Conservation (phyloP, 164 flowering plant genomes). For the Akebia trifoliata region DNA sequence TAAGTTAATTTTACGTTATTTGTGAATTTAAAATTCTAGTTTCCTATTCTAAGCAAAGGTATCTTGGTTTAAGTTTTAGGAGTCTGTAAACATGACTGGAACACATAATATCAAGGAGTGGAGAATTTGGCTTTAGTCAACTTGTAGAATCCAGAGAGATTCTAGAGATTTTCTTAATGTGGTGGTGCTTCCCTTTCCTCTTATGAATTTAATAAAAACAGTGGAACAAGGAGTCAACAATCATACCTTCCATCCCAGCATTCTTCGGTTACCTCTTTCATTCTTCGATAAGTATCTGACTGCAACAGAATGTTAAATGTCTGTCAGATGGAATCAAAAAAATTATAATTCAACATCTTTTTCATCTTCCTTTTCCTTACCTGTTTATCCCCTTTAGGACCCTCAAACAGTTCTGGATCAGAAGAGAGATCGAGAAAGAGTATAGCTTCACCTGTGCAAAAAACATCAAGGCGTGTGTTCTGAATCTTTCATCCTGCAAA, state of each 20-base stretch:
- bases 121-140: no score
- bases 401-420: constrained; percentile 84
- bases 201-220: neutral
- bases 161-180: neutral
- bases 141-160: neutral
- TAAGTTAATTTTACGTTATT: no score
- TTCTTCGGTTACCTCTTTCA: constrained; percentile 83
- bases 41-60: no score
- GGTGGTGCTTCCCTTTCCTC: neutral
- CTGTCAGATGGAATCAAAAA: neutral
- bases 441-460: constrained; percentile 62
- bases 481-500: neutral
- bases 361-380: constrained; percentile 31
- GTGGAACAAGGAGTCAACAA: neutral
- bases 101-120: no score
- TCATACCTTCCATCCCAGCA: constrained; percentile 90
- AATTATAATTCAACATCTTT: neutral
- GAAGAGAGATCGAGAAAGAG: constrained; percentile 74
- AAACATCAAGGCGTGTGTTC: neutral
- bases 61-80: no score
- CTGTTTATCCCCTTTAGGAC: constrained; percentile 91
- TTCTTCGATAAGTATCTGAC: constrained; percentile 89
- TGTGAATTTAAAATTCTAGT: no score
- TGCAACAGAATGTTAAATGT: constrained; percentile 25
- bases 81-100: no score